Conservation (phyloP, 495 filamentous ascomycete species). For the Aspergillus sclerotioniger region DNA sequence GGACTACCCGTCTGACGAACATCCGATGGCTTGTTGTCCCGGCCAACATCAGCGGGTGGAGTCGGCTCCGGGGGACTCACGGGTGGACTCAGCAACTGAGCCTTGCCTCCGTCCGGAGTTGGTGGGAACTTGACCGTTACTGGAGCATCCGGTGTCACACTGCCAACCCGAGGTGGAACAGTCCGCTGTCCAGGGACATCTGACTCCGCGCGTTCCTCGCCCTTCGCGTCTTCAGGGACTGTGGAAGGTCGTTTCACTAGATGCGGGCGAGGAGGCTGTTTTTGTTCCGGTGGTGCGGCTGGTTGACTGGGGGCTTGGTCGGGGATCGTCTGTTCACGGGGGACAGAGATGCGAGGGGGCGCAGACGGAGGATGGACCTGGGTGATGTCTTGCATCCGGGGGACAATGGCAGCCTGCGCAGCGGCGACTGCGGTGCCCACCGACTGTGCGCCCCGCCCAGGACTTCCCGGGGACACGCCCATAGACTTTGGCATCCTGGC, state of each 20-base stretch:
- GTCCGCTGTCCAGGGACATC: constrained; percentile 12
- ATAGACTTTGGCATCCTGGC: constrained; percentile 48
- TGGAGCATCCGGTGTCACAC: constrained; percentile 9
- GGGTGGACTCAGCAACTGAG: constrained; percentile 9
- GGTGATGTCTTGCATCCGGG: constrained; percentile 13
- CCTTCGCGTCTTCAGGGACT: constrained; percentile 60
- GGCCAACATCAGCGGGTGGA: constrained; percentile 2
- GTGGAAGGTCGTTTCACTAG: constrained; percentile 58
- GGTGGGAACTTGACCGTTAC: constrained; percentile 18
- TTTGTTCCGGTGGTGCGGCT: constrained; percentile 5
- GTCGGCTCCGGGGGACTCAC: constrained; percentile 21
- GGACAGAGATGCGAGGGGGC: constrained; percentile 11
- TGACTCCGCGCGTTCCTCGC: constrained; percentile 38
- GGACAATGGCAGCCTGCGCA: constrained; percentile 28
- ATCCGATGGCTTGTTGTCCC: constrained; percentile 10
- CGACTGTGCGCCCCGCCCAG: constrained; percentile 39
- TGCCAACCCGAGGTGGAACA: constrained; percentile 6
- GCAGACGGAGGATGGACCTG: neutral
- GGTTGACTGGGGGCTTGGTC: constrained; percentile 7
- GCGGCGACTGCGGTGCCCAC: constrained; percentile 40
- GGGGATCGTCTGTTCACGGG: constrained; percentile 1
- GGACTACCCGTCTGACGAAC: constrained; percentile 56
- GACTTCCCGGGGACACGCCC: constrained; percentile 29
- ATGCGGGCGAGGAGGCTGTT: constrained; percentile 18
- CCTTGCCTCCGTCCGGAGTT: constrained; percentile 10